Conservation (phyloP, 805 yeast genomes). For the Blastobotrys parvus region DNA sequence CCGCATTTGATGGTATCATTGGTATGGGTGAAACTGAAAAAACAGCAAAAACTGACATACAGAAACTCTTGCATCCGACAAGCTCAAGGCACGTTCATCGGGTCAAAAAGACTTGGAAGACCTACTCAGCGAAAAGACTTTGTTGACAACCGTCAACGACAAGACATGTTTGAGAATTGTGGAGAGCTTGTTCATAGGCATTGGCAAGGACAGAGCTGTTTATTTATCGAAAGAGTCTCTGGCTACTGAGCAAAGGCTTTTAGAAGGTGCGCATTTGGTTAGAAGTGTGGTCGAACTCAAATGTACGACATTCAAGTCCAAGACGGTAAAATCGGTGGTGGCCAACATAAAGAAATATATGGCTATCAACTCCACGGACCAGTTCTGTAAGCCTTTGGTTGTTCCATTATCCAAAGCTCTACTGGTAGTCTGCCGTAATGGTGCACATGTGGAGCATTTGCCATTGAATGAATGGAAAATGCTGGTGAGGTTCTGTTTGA, state of each 20-base stretch:
- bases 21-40: too few species aligned
- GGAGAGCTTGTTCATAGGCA: neutral
- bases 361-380: neutral
- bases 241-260: neutral
- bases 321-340: neutral
- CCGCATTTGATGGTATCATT: too few species aligned
- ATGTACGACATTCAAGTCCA: neutral
- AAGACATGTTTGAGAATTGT: neutral
- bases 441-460: constrained; percentile 5
- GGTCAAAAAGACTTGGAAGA: constrained; percentile 9
- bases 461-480: neutral
- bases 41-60: too few species aligned
- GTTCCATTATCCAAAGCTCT: constrained; percentile 1
- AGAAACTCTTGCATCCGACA: constrained; percentile 9
- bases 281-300: neutral
- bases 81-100: constrained; percentile 12
- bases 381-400: constrained; percentile 1
- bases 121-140: neutral
- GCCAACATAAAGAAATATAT: neutral
- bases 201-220: neutral
- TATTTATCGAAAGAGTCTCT: neutral
- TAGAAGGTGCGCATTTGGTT: neutral
- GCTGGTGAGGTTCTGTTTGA: neutral
- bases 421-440: neutral
- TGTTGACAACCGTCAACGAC: neutral